Evolutionary conservation across 352 stramenopile genomes (phyloP), one percentile per base, ranked within the genome.

Genomic region (Blastocystis sp.): DNA sequence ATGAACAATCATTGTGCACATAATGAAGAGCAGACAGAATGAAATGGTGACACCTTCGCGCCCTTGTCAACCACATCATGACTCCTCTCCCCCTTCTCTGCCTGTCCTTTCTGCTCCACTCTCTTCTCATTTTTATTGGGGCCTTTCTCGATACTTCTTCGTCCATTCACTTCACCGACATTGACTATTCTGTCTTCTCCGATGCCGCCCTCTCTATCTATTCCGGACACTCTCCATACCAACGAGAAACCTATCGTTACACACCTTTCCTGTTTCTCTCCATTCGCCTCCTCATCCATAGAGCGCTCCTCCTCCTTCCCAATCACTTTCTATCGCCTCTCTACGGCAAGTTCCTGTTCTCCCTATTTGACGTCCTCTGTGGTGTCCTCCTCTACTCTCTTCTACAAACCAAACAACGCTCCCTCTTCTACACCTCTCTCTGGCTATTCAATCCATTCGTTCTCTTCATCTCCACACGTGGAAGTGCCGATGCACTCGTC

Each of bases 381-480:
- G 64, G 64, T 21, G 4, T 76, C 8, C 16, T 53, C 11, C 11
- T 76, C 18, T 76, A 56, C 38, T 0, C 16, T 18, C 16, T 76
- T n/a, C 53, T 76, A 18, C 29, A 24, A 56, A 38, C 18, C 21
- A 16, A 27, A 34, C 27, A 54, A 14, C 7, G 11, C 29, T 16
- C 29, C 0, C 38, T 40, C 14, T 24, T n/a, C 16, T 32, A 56
- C 14, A 24, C 64, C 27, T 76, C 64, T 9, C 27, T 76, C n/a
- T 76, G 64, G 64, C 8, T 76, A n/a, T 57, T 76, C 38, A 76
- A 76, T 38, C 64, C 64, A 11, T 56, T 56, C 21, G 64, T 76
- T 24, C 53, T 76, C 1, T 53, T 51, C 21, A 32, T 76, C 24
- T 21, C 64, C 8, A 76, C 64, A 9, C 21, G 64, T n/a, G 64